phyloP scores from a whole-genome alignment of 495 filamentous ascomycete species.

The Podospora bellae-mahoneyi region DNA sequence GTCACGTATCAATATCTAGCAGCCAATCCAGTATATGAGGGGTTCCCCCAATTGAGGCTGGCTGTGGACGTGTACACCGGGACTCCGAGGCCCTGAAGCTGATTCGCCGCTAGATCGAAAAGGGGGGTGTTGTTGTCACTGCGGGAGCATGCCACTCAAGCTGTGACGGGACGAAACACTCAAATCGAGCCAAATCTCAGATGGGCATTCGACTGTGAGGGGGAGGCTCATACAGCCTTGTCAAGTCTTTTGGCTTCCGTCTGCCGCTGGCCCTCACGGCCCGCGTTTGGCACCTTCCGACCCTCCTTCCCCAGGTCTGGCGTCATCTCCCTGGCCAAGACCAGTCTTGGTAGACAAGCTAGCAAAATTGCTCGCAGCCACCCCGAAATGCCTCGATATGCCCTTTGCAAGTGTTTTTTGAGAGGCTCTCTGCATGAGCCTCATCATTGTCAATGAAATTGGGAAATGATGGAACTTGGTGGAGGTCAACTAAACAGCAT shows the following conservation, averaged over 20 bases:
- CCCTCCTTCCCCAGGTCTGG: neutral
- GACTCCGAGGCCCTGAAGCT: neutral
- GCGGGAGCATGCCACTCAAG: neutral
- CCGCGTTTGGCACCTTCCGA: neutral
- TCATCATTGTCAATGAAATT: neutral
- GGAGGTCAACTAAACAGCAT: neutral
- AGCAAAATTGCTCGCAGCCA: neutral
- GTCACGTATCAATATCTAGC: neutral
- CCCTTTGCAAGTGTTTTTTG: neutral
- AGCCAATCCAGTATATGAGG: neutral
- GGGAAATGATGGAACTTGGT: neutral
- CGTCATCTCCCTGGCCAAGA: neutral
- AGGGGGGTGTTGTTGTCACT: neutral
- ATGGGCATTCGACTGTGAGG: neutral
- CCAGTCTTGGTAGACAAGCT: neutral
- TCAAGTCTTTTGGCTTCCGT: neutral
- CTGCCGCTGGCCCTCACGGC: neutral
- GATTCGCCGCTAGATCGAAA: neutral
- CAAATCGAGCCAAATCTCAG: neutral
- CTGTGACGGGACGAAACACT: neutral
- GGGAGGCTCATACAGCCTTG: neutral
- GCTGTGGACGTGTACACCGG: neutral
- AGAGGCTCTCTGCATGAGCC: neutral
- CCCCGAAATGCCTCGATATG: neutral
- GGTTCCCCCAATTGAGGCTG: neutral